Base-by-base conservation (phyloP, 352 stramenopile species). In the Phytopythium kandeliae region DNA sequence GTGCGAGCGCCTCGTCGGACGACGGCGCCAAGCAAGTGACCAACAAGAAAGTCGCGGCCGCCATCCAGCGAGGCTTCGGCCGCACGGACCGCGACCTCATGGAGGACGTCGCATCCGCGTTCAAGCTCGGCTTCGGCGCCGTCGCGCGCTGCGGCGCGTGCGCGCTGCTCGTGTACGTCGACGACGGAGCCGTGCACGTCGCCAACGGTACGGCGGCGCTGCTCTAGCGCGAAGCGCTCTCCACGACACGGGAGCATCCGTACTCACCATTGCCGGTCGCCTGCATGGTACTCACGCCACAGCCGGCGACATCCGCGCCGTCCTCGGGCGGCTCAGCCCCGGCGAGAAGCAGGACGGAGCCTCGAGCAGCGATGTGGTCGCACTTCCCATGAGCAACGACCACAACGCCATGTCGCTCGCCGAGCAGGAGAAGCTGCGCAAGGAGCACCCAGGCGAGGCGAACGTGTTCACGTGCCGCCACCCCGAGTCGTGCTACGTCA, bases 401-500 rank as follows among this genome's bases (percentile, higher is more conserved):
- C 92, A 98, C 57, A 98, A 98, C 51, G 87, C 86, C 26, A 93
- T 95, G 70, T 75, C 91, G 42, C 76, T 86, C 37, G 58, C 62
- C 5, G 92, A 98, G 58, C 86, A 96, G 57, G 75, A 93, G 40
- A 85, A 86, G 48, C 78, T 98, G 7, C 62, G 63, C 48, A 74
- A 70, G 37, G 77, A 94, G 22, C 92, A 98, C 53, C 87, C 92
- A 0, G 74, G 73, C 12, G 92, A 98, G 56, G 68, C 76, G 9
- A 95, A 98, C 57, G 87, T 84, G 10, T 94, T 97, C 59, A 78
- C 85, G 16, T 98, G 92, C 54, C 93, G 93, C 48, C 85, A 89
- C 33, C 81, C 87, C 13, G 77, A 94, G 47, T 88, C 85, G 44
- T 98, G 92, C 69, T 98, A 98, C 60, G 92, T 98, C 52, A 97